A percentile compares a stretch with the other conserved stretches of the same genome.
These are phyloP conservation scores for Phytophthora pseudosyringae DNA, from an alignment of 352 stramenopile genomes.

Conservation along the genomic window DNA sequence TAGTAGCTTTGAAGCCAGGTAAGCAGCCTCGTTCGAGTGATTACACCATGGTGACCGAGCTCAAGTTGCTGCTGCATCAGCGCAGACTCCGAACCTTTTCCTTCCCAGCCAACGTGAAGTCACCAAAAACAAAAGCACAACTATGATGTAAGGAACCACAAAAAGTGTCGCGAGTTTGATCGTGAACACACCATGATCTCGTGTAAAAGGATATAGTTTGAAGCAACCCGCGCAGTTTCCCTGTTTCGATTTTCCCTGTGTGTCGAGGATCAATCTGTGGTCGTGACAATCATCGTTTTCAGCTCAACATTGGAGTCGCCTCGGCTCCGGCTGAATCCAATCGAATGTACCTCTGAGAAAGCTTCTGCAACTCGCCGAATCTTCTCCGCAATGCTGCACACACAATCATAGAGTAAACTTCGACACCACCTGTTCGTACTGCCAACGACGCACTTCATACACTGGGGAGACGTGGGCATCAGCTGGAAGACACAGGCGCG, in stretches of 20 bases:
- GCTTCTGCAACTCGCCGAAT: constrained; percentile 59
- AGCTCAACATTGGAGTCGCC: not conserved
- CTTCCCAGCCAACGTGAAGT: constrained; percentile 57
- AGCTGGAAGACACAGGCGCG: constrained; percentile 29
- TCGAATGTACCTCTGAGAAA: constrained; percentile 44
- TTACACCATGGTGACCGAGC: constrained; percentile 43
- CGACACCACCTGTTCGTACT: not conserved
- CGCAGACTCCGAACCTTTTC: constrained; percentile 41
- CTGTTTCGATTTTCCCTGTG: constrained; percentile 48
- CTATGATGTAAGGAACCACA: constrained; percentile 33
- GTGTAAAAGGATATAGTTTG: constrained; percentile 62
- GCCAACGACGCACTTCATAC: constrained; percentile 12
- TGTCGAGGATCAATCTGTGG: constrained; percentile 50
- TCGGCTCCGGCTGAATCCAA: not conserved
- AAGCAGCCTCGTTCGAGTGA: constrained; percentile 49
- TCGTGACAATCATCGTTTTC: not conserved
- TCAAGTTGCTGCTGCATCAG: constrained; percentile 69
- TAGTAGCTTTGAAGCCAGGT: constrained; percentile 52
- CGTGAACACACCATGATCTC: constrained; percentile 1
- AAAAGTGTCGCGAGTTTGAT: not conserved
- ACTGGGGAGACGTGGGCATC: constrained; percentile 28
- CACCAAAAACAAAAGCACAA: constrained; percentile 8
- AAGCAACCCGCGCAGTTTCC: constrained; percentile 55
- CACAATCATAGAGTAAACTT: constrained; percentile 2
- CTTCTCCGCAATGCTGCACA: constrained; percentile 52